Conservation (phyloP, 306 rosid genomes). For the Glycine latifolia region DNA sequence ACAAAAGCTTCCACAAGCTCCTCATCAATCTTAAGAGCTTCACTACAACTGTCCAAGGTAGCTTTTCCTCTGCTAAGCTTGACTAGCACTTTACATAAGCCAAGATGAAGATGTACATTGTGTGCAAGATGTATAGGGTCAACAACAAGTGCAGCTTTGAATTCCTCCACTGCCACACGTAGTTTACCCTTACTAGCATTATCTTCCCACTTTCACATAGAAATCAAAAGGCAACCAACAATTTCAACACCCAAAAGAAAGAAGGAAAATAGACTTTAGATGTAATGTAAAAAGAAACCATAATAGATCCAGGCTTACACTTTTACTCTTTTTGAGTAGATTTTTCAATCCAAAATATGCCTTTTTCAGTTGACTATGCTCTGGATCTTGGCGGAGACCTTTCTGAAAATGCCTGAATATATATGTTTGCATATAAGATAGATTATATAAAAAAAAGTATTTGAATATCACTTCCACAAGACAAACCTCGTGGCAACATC, state of each 20-base stretch:
- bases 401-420: slow-evolving; percentile 89
- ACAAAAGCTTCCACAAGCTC: too few species aligned
- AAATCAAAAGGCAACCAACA: slow-evolving; percentile 36
- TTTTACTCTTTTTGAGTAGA: too few species aligned
- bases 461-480: slow-evolving; percentile 26
- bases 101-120: too few species aligned
- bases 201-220: slow-evolving; percentile 84
- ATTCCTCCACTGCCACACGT: slow-evolving; percentile 65
- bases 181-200: slow-evolving; percentile 88
- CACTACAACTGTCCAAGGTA: too few species aligned
- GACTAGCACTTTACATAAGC: too few species aligned
- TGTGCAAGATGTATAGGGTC: too few species aligned
- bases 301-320: too few species aligned
- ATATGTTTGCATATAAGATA: slow-evolving; percentile 9
- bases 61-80: too few species aligned
- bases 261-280: neutral
- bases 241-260: slow-evolving; percentile 41
- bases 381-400: slow-evolving; percentile 99
- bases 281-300: too few species aligned
- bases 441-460: neutral
- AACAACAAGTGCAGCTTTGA: too few species aligned
- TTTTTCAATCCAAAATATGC: too few species aligned
- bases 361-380: slow-evolving; percentile 46
- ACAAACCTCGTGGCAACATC: slow-evolving; percentile 91
- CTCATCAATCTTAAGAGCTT: too few species aligned